These are phyloP conservation scores for Aspergillus campestris DNA, from an alignment of 495 filamentous ascomycete species.

Conservation along the genomic window DNA sequence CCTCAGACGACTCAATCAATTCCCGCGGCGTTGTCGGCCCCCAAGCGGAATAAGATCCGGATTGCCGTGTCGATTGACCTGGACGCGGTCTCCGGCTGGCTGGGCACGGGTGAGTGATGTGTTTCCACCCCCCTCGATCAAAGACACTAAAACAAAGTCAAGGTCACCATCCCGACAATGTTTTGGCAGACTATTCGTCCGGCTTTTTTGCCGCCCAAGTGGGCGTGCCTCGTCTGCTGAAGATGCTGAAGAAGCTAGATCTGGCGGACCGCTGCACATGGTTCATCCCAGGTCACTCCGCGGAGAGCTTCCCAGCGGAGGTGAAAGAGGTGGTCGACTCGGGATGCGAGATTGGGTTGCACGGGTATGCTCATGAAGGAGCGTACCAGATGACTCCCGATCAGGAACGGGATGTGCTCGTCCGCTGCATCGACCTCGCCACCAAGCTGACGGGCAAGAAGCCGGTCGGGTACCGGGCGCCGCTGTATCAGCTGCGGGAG, in stretches of 20 bases:
- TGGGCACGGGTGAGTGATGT: slow-evolving; percentile 40
- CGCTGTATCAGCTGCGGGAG: slow-evolving; percentile 43
- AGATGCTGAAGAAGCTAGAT: slow-evolving; percentile 45
- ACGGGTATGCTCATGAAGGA: slow-evolving; percentile 53
- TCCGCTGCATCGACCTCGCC: slow-evolving; percentile 39
- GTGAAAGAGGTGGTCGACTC: slow-evolving; percentile 44
- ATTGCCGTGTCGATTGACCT: slow-evolving; percentile 50
- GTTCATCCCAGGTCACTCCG: slow-evolving; percentile 57
- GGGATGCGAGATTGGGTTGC: slow-evolving; percentile 51
- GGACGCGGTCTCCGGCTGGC: slow-evolving; percentile 52
- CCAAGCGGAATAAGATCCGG: slow-evolving; percentile 36
- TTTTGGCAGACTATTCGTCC: slow-evolving; percentile 48
- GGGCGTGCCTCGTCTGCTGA: slow-evolving; percentile 51
- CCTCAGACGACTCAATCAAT: slow-evolving; percentile 10
- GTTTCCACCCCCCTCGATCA: neutral
- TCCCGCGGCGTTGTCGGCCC: slow-evolving; percentile 14
- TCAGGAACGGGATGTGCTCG: slow-evolving; percentile 45
- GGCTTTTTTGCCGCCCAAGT: slow-evolving; percentile 53
- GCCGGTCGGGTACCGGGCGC: slow-evolving; percentile 44
- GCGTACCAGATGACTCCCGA: slow-evolving; percentile 38
- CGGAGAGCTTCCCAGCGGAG: slow-evolving; percentile 51
- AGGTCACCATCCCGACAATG: slow-evolving; percentile 37
- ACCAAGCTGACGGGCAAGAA: slow-evolving; percentile 37
- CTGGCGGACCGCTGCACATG: slow-evolving; percentile 49
- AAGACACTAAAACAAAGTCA: neutral